Evolutionary conservation across 225 moss, liverwort and hornwort genomes (phyloP).

Genomic region (Antitrichia curtipendula): DNA sequence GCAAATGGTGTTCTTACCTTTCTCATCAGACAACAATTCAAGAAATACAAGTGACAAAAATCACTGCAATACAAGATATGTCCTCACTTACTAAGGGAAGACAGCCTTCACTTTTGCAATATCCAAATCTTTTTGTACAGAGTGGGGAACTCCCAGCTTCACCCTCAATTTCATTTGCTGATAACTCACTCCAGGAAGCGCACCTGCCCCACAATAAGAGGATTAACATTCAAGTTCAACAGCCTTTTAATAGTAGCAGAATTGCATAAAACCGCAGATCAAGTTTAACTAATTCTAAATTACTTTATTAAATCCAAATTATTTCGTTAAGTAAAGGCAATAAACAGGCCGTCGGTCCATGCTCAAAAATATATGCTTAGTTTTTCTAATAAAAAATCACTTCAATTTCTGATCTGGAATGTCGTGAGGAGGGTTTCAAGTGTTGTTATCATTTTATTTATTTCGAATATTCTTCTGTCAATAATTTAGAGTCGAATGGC

Average conservation of each 20-base stretch:
- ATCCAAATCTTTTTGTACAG: conserved; percentile 67
- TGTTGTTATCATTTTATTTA: not conserved
- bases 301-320: not conserved
- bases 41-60: not conserved
- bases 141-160: conserved; percentile 70
- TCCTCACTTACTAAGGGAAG: conserved; percentile 80
- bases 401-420: not conserved
- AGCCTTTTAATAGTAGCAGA: not conserved
- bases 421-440: not conserved
- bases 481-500: not conserved
- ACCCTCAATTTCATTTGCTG: conserved; percentile 86
- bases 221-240: not conserved
- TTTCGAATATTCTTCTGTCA: not conserved
- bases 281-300: not conserved
- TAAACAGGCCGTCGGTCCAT: not conserved
- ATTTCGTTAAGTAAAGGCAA: not conserved
- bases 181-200: conserved; percentile 74
- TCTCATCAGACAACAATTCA: not conserved
- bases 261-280: not conserved
- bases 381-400: not conserved
- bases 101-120: conserved; percentile 84
- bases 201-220: conserved; percentile 37
- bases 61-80: not conserved
- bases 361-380: not conserved
- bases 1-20: not conserved